A percentile compares a stretch with the other conserved stretches of the same genome.
Evolutionary conservation across 495 filamentous ascomycete species (phyloP).

Genomic region (Bathelium albidoporum): DNA sequence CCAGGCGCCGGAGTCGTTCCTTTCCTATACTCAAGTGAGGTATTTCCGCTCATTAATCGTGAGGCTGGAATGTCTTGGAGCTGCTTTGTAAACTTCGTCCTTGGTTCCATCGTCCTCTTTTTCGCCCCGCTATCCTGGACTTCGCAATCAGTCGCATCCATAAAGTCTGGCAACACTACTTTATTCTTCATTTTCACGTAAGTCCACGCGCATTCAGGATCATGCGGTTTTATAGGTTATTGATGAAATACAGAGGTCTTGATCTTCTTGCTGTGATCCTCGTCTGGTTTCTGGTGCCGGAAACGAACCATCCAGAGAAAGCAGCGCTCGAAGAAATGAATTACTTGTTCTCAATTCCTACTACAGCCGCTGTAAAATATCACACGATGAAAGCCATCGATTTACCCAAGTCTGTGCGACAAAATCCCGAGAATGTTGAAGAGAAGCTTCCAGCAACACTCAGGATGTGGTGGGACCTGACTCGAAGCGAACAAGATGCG

Average conservation of each 20-base stretch:
- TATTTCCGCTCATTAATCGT: slow-evolving; percentile 4
- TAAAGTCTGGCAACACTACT: not conserved
- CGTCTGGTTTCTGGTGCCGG: slow-evolving; percentile 3
- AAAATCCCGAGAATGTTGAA: not conserved
- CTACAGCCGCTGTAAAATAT: not conserved
- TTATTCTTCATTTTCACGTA: slow-evolving; percentile 1
- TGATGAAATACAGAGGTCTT: not conserved
- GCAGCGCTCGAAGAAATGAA: slow-evolving; percentile 1
- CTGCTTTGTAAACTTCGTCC: slow-evolving; percentile 2
- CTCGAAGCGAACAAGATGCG: not conserved
- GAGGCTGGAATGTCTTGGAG: slow-evolving; percentile 5
- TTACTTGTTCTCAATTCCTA: not conserved
- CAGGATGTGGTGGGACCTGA: not conserved
- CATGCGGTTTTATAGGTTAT: not conserved
- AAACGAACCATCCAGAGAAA: slow-evolving; percentile 1
- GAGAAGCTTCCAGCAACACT: not conserved
- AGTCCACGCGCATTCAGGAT: not conserved
- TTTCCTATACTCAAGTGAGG: slow-evolving; percentile 21
- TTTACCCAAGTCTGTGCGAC: not conserved
- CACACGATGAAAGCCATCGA: not conserved
- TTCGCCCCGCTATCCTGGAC: not conserved
- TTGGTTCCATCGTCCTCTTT: not conserved
- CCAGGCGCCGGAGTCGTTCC: slow-evolving; percentile 20
- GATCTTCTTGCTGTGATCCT: not conserved
- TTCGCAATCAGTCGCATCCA: not conserved